A percentile compares a stretch with the other conserved stretches of the same genome.
Evolutionary conservation across 768 basidiomycete genomes (phyloP).

Genomic region (Tylopilus subfusipes): DNA sequence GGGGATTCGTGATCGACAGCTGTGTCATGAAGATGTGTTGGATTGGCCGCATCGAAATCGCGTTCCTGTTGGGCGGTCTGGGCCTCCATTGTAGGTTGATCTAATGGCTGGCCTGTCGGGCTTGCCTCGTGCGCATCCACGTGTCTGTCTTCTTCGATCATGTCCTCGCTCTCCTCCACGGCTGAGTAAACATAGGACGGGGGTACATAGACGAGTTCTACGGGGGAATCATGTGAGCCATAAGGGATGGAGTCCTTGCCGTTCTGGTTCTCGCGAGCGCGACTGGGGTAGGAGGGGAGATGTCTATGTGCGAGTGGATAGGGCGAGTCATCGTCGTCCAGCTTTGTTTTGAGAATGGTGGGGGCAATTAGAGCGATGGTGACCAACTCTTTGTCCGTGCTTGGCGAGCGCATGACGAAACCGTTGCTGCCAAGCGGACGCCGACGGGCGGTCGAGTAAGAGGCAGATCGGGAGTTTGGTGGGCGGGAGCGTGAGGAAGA

Average conservation of each 20-base stretch:
- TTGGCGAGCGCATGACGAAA: conserved; percentile 36
- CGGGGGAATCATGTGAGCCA: conserved; percentile 44
- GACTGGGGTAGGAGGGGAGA: conserved; percentile 6
- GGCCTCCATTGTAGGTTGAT: conserved; percentile 6
- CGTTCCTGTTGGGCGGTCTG: conserved; percentile 5
- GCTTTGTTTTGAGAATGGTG: conserved; percentile 81
- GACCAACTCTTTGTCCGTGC: conserved; percentile 48
- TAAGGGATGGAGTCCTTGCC: conserved; percentile 12
- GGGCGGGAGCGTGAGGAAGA: conserved; percentile 25
- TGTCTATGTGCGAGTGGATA: conserved; percentile 12
- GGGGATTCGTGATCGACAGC: neutral
- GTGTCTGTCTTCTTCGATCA: conserved; percentile 18
- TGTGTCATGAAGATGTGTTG: conserved; percentile 18
- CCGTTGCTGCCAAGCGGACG: conserved; percentile 39
- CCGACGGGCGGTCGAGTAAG: conserved; percentile 11
- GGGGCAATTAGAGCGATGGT: conserved; percentile 74
- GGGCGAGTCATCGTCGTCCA: conserved; percentile 43
- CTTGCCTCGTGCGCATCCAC: conserved; percentile 19
- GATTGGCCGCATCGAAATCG: conserved; percentile 8
- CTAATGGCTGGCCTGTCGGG: conserved; percentile 5
- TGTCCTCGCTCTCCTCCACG: conserved; percentile 17
- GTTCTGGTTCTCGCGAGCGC: conserved; percentile 2
- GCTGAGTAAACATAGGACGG: conserved; percentile 33
- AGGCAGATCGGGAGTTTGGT: conserved; percentile 30
- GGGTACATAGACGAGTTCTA: conserved; percentile 73